phyloP scores from a whole-genome alignment of 2,329 filamentous ascomycete species.

The Raffaelea ambrosiae region DNA sequence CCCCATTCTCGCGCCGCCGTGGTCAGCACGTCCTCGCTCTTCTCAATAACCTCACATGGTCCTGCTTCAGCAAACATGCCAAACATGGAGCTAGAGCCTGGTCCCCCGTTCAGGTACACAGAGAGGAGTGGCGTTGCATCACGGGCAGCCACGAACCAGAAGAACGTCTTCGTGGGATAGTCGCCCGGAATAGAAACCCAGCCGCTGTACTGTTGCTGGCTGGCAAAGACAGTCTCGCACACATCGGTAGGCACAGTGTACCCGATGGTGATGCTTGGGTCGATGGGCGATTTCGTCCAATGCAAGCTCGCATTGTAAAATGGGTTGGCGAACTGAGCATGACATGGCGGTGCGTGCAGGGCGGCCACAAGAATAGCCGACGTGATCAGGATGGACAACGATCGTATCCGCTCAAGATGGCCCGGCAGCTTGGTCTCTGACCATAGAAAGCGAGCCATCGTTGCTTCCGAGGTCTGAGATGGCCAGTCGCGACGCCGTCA shows the following conservation, averaged over 20 bases:
- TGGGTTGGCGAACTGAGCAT: constrained; percentile 24
- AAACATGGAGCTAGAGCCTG: constrained; percentile 55
- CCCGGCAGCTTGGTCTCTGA: too few relatives aligned
- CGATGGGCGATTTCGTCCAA: constrained; percentile 56
- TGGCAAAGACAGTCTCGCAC: constrained; percentile 55
- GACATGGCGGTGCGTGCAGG: constrained; percentile 7
- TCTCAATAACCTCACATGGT: constrained; percentile 41
- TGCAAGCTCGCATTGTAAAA: constrained; percentile 44
- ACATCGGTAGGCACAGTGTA: constrained; percentile 55
- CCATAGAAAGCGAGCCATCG: too few relatives aligned
- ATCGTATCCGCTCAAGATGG: too few relatives aligned
- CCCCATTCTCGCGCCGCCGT: constrained; percentile 54
- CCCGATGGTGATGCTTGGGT: constrained; percentile 55
- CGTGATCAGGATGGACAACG: too few relatives aligned
- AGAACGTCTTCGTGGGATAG: constrained; percentile 43
- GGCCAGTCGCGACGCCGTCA: too few relatives aligned
- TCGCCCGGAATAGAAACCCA: constrained; percentile 55
- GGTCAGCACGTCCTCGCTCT: constrained; percentile 37
- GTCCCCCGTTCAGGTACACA: constrained; percentile 61
- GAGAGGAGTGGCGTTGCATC: constrained; percentile 34
- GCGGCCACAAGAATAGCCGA: too few relatives aligned
- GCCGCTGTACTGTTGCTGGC: constrained; percentile 62
- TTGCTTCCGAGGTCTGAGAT: too few relatives aligned
- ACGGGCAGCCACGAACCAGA: constrained; percentile 41
- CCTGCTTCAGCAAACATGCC: constrained; percentile 56